phyloP scores from a whole-genome alignment of 192 early-diverging fungal genomes.

The Mycoemilia scoparia region DNA sequence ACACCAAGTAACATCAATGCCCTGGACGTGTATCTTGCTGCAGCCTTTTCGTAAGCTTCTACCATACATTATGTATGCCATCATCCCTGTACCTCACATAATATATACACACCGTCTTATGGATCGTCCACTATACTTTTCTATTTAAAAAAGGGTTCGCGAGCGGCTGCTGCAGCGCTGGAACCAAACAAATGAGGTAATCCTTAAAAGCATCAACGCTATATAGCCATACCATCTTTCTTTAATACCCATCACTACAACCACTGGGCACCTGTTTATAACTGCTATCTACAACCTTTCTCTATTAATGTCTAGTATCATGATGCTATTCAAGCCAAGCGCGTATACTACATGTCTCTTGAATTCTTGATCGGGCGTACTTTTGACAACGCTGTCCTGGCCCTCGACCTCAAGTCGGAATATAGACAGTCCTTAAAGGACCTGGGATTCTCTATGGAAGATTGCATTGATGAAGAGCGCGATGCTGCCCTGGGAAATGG shows the following conservation, averaged over 20 bases:
- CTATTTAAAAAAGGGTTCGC: too few relatives aligned
- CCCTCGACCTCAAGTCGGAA: slow-evolving; percentile 59
- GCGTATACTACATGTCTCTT: slow-evolving; percentile 93
- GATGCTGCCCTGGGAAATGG: slow-evolving; percentile 97
- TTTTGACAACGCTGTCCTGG: slow-evolving; percentile 92
- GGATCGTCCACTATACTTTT: slow-evolving; percentile 14
- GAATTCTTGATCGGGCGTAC: slow-evolving; percentile 94
- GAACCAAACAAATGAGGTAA: slow-evolving; percentile 91
- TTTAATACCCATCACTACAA: background rate
- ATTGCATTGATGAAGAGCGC: slow-evolving; percentile 79
- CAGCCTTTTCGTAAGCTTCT: slow-evolving; percentile 74
- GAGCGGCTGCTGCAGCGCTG: slow-evolving; percentile 84
- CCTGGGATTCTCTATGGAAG: slow-evolving; percentile 85
- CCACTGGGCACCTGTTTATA: background rate
- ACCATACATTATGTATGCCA: too few relatives aligned
- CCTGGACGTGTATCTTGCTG: slow-evolving; percentile 80
- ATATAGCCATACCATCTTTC: slow-evolving; percentile 1
- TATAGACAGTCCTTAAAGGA: slow-evolving; percentile 47
- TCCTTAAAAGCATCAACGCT: too few relatives aligned
- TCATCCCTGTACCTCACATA: too few relatives aligned
- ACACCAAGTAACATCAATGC: slow-evolving; percentile 82
- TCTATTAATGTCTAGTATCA: slow-evolving; percentile 22
- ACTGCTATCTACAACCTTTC: background rate
- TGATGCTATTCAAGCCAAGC: slow-evolving; percentile 58
- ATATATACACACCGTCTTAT: background rate